phyloP scores from a whole-genome alignment of 768 basidiomycete genomes.

The Tremella mesenterica region DNA sequence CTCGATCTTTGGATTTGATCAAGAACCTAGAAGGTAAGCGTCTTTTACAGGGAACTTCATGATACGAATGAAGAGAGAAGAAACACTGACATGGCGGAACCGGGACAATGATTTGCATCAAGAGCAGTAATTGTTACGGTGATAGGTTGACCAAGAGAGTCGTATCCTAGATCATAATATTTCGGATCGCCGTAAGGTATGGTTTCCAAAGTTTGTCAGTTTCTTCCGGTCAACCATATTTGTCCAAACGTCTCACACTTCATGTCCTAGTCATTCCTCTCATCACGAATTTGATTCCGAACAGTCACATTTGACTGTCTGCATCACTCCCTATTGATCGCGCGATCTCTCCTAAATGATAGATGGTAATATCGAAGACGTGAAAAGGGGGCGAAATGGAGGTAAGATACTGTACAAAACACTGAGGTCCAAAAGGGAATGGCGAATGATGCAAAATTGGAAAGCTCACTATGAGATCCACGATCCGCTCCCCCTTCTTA shows the following conservation, averaged over 20 bases:
- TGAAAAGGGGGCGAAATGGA: too few species aligned
- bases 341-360: too few species aligned
- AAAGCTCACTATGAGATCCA: slow-evolving; percentile 30
- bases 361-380: too few species aligned
- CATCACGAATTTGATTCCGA: too few species aligned
- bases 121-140: slow-evolving; percentile 65
- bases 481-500: slow-evolving; percentile 17
- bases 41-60: not conserved
- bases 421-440: not conserved
- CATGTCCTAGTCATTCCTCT: too few species aligned
- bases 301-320: too few species aligned
- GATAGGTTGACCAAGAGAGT: slow-evolving; percentile 47
- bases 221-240: too few species aligned
- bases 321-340: too few species aligned
- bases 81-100: slow-evolving; percentile 69
- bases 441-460: not conserved
- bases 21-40: slow-evolving; percentile 57
- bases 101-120: slow-evolving; percentile 92
- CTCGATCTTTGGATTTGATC: slow-evolving; percentile 54
- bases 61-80: too few species aligned
- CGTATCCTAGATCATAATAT: slow-evolving; percentile 50
- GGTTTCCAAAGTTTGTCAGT: slow-evolving; percentile 20
- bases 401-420: too few species aligned
- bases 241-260: too few species aligned
- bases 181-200: slow-evolving; percentile 52